These are phyloP conservation scores for Mrakia gelida DNA, from an alignment of 768 basidiomycete genomes.

Conservation along the genomic window DNA sequence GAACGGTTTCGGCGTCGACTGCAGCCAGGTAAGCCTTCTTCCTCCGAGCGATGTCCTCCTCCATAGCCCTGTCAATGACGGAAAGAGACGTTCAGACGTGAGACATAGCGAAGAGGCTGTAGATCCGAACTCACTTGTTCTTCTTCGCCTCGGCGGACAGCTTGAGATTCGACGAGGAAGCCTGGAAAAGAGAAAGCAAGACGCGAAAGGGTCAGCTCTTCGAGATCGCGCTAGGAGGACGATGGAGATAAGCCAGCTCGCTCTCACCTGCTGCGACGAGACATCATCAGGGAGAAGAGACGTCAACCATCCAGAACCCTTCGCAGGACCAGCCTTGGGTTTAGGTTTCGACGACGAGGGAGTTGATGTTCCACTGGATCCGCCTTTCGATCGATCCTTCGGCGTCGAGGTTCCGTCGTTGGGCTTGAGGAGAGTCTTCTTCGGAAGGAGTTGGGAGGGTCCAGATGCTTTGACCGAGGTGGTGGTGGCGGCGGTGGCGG, in stretches of 20 bases:
- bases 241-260: not conserved
- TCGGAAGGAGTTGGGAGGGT: not conserved
- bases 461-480: not conserved
- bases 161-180: not conserved
- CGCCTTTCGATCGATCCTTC: not conserved
- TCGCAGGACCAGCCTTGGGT: not conserved
- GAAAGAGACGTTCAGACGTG: not conserved
- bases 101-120: not conserved
- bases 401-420: not conserved
- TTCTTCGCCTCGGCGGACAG: not conserved
- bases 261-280: not conserved
- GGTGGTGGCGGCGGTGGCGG: not conserved
- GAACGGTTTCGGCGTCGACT: conserved; percentile 3
- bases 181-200: not conserved
- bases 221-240: no score
- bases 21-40: not conserved
- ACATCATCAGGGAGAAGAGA: not conserved
- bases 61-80: not conserved
- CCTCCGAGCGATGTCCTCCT: not conserved
- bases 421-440: not conserved
- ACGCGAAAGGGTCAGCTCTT: not conserved
- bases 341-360: not conserved
- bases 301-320: not conserved
- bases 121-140: not conserved
- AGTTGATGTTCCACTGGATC: not conserved